Base-by-base conservation (phyloP, 192 early-diverging fungal species). In the Dissophora globulifera region DNA sequence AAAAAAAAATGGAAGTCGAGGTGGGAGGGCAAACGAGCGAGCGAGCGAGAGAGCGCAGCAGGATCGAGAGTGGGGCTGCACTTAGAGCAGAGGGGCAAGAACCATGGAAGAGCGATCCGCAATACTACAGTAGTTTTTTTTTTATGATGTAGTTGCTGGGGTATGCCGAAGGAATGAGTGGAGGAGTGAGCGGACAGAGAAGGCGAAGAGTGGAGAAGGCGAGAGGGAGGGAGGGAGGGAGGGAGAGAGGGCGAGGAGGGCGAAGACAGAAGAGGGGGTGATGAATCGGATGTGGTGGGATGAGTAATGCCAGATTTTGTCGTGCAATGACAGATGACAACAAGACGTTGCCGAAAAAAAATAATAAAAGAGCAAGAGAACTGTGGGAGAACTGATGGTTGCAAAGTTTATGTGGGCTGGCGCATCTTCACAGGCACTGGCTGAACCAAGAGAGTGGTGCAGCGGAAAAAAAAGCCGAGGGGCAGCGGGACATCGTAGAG, bases 21-120 rank as follows among this genome's bases (percentile, higher is more conserved):
- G n/a, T n/a, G 6, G 33, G 43, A 42, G 25, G 8, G 12, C n/a
- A 11, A 19, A 42, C 22, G 49, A 58, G 50, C 29, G 12, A 48
- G 23, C 50, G 75, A 67, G 79, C 79, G 81, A 80, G 82, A 67
- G n/a, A n/a, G n/a, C n/a, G n/a, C n/a, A n/a, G n/a, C n/a, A n/a
- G n/a, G n/a, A n/a, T n/a, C n/a, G n/a, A n/a, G n/a, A n/a, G n/a
- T n/a, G n/a, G n/a, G n/a, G n/a, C n/a, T n/a, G n/a, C n/a, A n/a
- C n/a, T n/a, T n/a, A n/a, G n/a, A n/a, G n/a, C n/a, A n/a, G n/a
- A n/a, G n/a, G n/a, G n/a, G n/a, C n/a, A n/a, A n/a, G n/a, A n/a
- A n/a, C n/a, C n/a, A n/a, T n/a, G n/a, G n/a, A n/a, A n/a, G n/a
- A n/a, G n/a, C n/a, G n/a, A n/a, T n/a, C n/a, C n/a, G n/a, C n/a